A percentile compares a stretch with the other conserved stretches of the same genome.
These are phyloP conservation scores for Tolypocladium tropicale DNA, from an alignment of 2,329 filamentous ascomycete genomes.

Conservation along the genomic window DNA sequence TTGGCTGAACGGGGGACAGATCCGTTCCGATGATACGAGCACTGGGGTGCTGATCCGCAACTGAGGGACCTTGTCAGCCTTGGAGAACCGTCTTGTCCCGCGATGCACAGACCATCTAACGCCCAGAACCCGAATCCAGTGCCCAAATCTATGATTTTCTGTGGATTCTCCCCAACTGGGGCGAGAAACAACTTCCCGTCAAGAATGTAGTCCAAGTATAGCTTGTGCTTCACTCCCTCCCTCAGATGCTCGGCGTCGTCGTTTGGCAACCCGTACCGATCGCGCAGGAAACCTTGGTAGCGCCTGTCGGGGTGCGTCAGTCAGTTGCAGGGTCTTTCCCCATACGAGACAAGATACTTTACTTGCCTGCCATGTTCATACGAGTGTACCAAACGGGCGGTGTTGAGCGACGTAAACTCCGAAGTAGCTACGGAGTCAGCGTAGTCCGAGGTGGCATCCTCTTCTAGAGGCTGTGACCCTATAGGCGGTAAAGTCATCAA, in stretches of 20 bases:
- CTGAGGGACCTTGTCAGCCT: conserved; percentile 16
- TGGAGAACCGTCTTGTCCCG: neutral
- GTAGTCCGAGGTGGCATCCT: conserved; percentile 27
- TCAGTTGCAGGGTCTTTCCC: too few species aligned
- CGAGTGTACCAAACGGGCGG: conserved; percentile 18
- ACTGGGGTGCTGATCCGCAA: conserved; percentile 33
- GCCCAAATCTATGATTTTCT: conserved; percentile 40
- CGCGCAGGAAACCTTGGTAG: conserved; percentile 36
- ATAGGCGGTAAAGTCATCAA: conserved; percentile 3
- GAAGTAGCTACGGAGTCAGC: conserved; percentile 24
- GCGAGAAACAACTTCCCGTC: conserved; percentile 30
- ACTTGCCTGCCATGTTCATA: conserved; percentile 27
- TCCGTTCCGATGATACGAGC: conserved; percentile 35
- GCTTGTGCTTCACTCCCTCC: conserved; percentile 36
- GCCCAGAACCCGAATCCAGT: conserved; percentile 47
- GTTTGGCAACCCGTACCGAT: conserved; percentile 41
- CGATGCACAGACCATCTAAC: conserved; percentile 30
- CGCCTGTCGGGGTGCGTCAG: conserved; percentile 21
- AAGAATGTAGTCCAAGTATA: conserved; percentile 36
- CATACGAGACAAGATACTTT: neutral
- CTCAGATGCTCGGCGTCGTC: conserved; percentile 39
- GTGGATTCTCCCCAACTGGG: conserved; percentile 32
- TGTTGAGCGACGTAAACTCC: conserved; percentile 29
- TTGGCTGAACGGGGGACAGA: conserved; percentile 32
- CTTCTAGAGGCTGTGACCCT: conserved; percentile 11